A percentile compares a stretch with the other conserved stretches of the same genome.
Evolutionary conservation across 805 yeast genomes (phyloP).

Genomic region (Lachancea quebecensis): DNA sequence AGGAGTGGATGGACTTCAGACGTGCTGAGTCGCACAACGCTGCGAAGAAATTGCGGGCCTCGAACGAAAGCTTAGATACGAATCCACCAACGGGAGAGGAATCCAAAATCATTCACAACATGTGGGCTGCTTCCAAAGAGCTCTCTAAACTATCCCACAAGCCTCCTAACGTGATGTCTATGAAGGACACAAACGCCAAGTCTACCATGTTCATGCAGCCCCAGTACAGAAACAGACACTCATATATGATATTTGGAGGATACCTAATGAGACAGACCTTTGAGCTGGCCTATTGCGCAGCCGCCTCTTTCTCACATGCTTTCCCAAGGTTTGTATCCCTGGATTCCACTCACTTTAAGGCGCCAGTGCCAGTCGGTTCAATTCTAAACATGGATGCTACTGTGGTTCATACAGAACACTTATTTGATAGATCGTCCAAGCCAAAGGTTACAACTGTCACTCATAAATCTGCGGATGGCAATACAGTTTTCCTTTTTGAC

Average conservation of each 20-base stretch:
- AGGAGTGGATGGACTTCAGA: slow-evolving; percentile 76
- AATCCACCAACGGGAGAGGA: slow-evolving; percentile 76
- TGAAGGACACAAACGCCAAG: slow-evolving; percentile 63
- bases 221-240: slow-evolving; percentile 90
- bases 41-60: slow-evolving; percentile 73
- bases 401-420: slow-evolving; percentile 80
- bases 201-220: slow-evolving; percentile 93
- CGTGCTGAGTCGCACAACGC: slow-evolving; percentile 88
- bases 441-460: slow-evolving; percentile 24
- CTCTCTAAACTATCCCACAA: slow-evolving; percentile 29
- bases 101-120: slow-evolving; percentile 62
- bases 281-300: slow-evolving; percentile 88
- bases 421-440: slow-evolving; percentile 37
- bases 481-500: slow-evolving; percentile 40
- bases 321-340: slow-evolving; percentile 84
- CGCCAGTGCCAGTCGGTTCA: slow-evolving; percentile 94
- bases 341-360: slow-evolving; percentile 85
- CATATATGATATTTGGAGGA: slow-evolving; percentile 94
- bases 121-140: slow-evolving; percentile 55
- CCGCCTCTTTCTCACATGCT: slow-evolving; percentile 80
- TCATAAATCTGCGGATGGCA: slow-evolving; percentile 20
- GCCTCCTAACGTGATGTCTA: slow-evolving; percentile 50
- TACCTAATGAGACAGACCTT: slow-evolving; percentile 86
- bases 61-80: slow-evolving; percentile 48
- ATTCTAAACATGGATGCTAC: slow-evolving; percentile 77